Base-by-base conservation (phyloP, 805 yeast genomes). In the Saccharomycopsis babjevae region DNA sequence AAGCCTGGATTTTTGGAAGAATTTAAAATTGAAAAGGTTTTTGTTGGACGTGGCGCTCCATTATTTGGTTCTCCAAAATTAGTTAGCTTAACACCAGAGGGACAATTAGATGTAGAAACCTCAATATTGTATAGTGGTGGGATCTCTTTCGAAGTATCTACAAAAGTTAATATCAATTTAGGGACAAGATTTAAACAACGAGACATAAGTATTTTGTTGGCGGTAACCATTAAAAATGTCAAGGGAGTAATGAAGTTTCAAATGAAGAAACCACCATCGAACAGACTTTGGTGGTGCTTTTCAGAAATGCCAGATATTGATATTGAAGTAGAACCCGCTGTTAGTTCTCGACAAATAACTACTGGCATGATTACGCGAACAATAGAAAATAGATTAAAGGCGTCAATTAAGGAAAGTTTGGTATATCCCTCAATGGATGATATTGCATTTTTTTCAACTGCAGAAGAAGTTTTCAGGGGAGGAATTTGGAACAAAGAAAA, bases 371-470 rank as follows among this genome's bases (percentile, higher is more conserved):
- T 94, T 50, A 91, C 96, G 0, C 87, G 86, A 66, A 83, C 86
- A 25, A 88, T 93, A 65, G 89, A 85, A 63, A 85, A 83, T 69
- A 84, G 85, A 66, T 82, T 93, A 64, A 83, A 85, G 61, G 97
- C 89, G 57, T 88, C 91, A 0, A 77, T 93, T 46, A 83, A 79
- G 63, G 94, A 89, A 39, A 81, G 94, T 7, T 73, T 94, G 56
- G 98, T 94, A 0, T 71, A 82, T 38, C 99, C 99, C 1, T 84
- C 78, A 67, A 87, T 90, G 91, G 98, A 93, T 71, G 98, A 93
- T 70, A 71, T 90, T 50, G 82, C 84, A 0, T 87, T 89, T 68
- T 87, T 78, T 68, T 76, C 82, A 59, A 84, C 97, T 0, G 71
- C 73, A 1, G 78, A 73, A 46, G 96, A 89, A 65, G 72, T 89